phyloP scores from a whole-genome alignment of 139 green algal species.

The Volvox africanus region DNA sequence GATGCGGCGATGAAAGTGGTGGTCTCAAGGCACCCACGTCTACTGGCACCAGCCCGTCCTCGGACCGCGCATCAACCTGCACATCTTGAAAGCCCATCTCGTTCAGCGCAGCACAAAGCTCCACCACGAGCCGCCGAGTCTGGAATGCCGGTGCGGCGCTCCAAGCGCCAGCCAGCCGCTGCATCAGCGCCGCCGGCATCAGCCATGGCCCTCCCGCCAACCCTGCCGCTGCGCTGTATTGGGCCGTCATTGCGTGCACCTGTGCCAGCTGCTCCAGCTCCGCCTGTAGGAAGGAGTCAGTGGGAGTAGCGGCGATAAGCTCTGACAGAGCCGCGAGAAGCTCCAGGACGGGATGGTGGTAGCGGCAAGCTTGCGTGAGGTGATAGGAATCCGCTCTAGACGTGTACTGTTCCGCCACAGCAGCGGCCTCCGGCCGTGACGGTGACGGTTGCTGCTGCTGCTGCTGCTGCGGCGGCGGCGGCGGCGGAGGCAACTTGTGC shows the following conservation, averaged over 20 bases:
- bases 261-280: slow-evolving; percentile 63
- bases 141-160: slow-evolving; percentile 55
- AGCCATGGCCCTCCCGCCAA: background rate
- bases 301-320: background rate
- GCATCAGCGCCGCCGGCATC: slow-evolving; percentile 14
- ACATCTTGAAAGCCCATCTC: slow-evolving; percentile 52
- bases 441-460: too few species aligned
- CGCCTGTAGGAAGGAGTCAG: slow-evolving; percentile 57
- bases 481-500: background rate
- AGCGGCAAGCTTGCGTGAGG: background rate
- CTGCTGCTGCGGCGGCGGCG: background rate
- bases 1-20: background rate
- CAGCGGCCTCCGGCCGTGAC: too few species aligned
- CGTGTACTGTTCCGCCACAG: too few species aligned
- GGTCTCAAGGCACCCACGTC: slow-evolving; percentile 14
- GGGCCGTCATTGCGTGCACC: slow-evolving; percentile 36
- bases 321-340: background rate
- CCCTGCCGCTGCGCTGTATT: slow-evolving; percentile 7
- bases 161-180: background rate
- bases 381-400: too few species aligned
- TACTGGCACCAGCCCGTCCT: slow-evolving; percentile 62
- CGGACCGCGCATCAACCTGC: slow-evolving; percentile 58
- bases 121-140: slow-evolving; percentile 56
- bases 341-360: slow-evolving; percentile 23
- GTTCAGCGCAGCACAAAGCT: slow-evolving; percentile 31